These are phyloP conservation scores for Eucalyptus regnans DNA, from an alignment of 345 rosid species.

Conservation along the genomic window DNA sequence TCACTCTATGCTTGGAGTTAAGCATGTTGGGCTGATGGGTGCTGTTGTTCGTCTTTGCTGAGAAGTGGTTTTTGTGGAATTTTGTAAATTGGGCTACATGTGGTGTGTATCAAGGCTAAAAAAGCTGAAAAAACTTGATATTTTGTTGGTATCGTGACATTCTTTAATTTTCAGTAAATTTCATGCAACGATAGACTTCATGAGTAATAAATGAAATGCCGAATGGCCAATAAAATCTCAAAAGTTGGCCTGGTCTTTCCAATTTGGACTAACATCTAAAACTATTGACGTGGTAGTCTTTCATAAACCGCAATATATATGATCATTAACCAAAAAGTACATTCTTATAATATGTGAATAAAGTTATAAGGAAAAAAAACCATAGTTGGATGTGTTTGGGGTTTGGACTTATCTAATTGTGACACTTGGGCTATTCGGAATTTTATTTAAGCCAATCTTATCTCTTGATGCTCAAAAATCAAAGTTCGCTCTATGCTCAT, in stretches of 20 bases:
- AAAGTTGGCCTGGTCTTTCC: rapidly evolving
- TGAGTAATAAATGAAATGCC: neutral
- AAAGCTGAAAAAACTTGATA: too few relatives aligned
- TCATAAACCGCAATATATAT: neutral
- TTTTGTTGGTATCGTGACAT: neutral
- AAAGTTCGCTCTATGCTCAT: too few relatives aligned
- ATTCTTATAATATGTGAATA: neutral
- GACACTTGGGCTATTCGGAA: neutral
- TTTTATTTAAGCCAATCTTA: neutral
- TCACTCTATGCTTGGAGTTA: too few relatives aligned
- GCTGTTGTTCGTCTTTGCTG: too few relatives aligned
- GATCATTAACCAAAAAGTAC: neutral
- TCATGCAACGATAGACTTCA: neutral
- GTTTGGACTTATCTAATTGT: neutral
- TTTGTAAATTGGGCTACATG: neutral
- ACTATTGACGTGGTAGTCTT: neutral
- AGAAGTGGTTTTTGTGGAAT: too few relatives aligned
- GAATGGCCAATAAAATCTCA: too few relatives aligned
- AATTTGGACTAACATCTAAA: neutral
- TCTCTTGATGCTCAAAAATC: neutral
- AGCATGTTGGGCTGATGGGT: too few relatives aligned
- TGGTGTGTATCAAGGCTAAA: neutral
- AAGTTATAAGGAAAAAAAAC: neutral
- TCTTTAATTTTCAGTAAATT: neutral
- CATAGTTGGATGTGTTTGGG: neutral